Conservation (phyloP, 768 basidiomycete species). For the Lentinula raphanica region DNA sequence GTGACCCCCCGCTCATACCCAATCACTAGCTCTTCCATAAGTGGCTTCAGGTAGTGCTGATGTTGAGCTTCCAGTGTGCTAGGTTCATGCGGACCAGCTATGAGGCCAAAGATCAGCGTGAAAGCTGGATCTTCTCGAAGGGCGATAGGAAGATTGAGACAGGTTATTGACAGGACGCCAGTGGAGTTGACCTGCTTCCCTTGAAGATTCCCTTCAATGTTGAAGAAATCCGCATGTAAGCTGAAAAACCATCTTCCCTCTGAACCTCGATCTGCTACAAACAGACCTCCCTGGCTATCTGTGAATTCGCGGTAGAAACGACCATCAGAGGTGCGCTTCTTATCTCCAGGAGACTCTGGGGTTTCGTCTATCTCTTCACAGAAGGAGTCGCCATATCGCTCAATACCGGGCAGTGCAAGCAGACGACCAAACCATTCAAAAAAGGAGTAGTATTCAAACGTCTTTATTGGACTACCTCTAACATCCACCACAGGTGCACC, state of each 20-base stretch:
- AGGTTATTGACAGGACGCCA: slow-evolving; percentile 5
- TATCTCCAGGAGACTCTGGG: not conserved
- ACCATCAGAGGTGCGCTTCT: not conserved
- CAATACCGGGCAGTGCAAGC: slow-evolving; percentile 1
- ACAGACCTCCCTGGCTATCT: not conserved
- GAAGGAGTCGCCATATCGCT: not conserved
- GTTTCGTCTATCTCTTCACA: not conserved
- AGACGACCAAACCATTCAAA: slow-evolving; percentile 7
- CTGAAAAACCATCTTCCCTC: not conserved
- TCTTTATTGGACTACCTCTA: not conserved
- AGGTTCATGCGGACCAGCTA: slow-evolving; percentile 4
- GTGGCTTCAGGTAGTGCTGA: slow-evolving; percentile 2
- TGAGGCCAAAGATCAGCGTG: slow-evolving; percentile 4
- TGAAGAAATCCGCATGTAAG: slow-evolving; percentile 4
- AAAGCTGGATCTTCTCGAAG: slow-evolving; percentile 3
- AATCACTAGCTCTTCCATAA: not conserved
- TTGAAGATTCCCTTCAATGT: not conserved
- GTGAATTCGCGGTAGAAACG: not conserved
- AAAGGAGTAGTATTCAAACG: slow-evolving; percentile 6
- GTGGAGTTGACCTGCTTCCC: not conserved
- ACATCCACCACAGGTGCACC: not conserved
- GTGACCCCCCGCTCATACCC: not conserved
- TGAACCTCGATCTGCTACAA: not conserved
- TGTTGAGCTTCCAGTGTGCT: not conserved
- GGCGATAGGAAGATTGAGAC: slow-evolving; percentile 4